These are phyloP conservation scores for Thinopyrum elongatum DNA, from an alignment of 176 grass and related monocot species.

Conservation along the genomic window DNA sequence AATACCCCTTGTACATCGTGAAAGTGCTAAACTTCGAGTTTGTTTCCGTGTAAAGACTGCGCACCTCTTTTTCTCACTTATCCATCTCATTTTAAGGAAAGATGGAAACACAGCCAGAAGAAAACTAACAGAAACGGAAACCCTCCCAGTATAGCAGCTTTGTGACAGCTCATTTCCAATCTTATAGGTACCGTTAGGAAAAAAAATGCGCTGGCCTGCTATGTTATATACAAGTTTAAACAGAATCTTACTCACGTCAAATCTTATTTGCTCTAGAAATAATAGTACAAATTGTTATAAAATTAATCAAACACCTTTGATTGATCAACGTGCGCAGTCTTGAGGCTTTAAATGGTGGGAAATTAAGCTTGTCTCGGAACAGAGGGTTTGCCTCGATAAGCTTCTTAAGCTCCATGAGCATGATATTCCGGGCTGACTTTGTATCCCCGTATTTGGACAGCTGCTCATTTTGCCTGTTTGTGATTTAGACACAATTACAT, in stretches of 20 bases:
- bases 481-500: slow-evolving; percentile 15
- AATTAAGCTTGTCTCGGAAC: slow-evolving; percentile 95
- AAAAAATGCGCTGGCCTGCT: slow-evolving; percentile 9
- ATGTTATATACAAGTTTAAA: not conserved
- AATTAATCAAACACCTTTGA: slow-evolving; percentile 68
- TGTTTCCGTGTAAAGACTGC: not conserved
- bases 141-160: slow-evolving; percentile 2
- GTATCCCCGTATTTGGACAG: slow-evolving; percentile 98
- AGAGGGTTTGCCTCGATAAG: slow-evolving; percentile 94
- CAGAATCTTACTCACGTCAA: not conserved
- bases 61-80: not conserved
- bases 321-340: slow-evolving; percentile 96
- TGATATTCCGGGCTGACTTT: slow-evolving; percentile 98
- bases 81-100: not conserved
- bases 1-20: not conserved
- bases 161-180: not conserved
- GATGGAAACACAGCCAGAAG: slow-evolving; percentile 2
- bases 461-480: slow-evolving; percentile 96
- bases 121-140: slow-evolving; percentile 27
- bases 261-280: not conserved
- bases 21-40: not conserved
- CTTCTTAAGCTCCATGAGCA: slow-evolving; percentile 99
- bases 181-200: not conserved
- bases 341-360: slow-evolving; percentile 93
- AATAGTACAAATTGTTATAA: not conserved